Conservation (phyloP, 441 rosid genomes). For the Flueggea neowawraea region DNA sequence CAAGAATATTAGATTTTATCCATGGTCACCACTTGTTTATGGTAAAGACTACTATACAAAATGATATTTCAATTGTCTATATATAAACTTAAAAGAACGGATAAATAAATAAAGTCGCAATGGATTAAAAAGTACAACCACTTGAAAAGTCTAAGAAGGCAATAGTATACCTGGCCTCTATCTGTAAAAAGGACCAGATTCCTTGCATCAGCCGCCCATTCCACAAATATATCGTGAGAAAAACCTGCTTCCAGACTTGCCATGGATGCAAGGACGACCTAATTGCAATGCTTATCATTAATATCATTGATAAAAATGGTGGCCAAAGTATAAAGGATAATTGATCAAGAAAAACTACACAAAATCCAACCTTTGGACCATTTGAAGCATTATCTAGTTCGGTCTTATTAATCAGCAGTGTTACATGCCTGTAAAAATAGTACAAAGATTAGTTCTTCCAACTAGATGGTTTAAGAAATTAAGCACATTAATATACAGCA, state of each 20-base stretch:
- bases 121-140: background rate
- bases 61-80: background rate
- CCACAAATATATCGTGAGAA: slow-evolving; percentile 92
- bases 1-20: background rate
- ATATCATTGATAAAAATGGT: background rate
- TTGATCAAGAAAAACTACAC: background rate
- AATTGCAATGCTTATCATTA: slow-evolving; percentile 21
- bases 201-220: slow-evolving; percentile 87
- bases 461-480: background rate
- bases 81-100: background rate
- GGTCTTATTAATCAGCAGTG: slow-evolving; percentile 78
- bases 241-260: slow-evolving; percentile 97
- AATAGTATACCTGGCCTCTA: slow-evolving; percentile 78
- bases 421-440: slow-evolving; percentile 63
- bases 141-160: background rate
- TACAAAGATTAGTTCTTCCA: slow-evolving; percentile 6
- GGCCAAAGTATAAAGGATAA: no score
- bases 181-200: slow-evolving; percentile 93
- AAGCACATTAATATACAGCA: no score
- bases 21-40: background rate
- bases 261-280: slow-evolving; percentile 98
- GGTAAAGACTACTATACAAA: background rate
- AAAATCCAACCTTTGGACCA: slow-evolving; percentile 85
- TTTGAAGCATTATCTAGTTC: slow-evolving; percentile 82
- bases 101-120: background rate